Conservation (phyloP, 2,329 filamentous ascomycete species). For the Penicillium verrucosum region DNA sequence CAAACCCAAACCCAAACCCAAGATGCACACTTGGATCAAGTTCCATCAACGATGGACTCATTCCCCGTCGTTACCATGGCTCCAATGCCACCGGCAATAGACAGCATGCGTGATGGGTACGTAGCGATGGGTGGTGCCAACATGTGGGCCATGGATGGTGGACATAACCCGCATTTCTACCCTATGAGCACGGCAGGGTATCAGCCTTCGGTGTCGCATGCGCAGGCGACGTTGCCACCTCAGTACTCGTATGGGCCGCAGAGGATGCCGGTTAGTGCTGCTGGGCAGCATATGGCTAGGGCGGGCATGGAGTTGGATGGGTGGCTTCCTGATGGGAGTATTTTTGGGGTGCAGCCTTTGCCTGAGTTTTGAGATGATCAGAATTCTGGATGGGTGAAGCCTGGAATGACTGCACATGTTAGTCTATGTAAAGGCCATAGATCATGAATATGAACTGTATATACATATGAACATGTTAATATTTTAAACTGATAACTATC, state of each 20-base stretch:
- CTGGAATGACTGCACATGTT: not conserved
- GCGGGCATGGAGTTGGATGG: constrained; percentile 31
- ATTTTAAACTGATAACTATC: not conserved
- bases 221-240: constrained; percentile 15
- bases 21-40: not conserved
- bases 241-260: constrained; percentile 26
- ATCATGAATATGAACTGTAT: not conserved
- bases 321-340: constrained; percentile 31
- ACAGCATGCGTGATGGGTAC: constrained; percentile 21
- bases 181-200: constrained; percentile 15
- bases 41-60: constrained; percentile 10
- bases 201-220: constrained; percentile 19
- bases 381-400: not conserved
- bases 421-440: not conserved
- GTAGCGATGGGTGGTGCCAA: constrained; percentile 18
- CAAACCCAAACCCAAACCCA: not conserved
- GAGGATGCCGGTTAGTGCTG: constrained; percentile 10
- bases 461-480: not conserved
- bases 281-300: constrained; percentile 15
- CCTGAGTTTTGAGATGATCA: constrained; percentile 23
- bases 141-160: constrained; percentile 26
- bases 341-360: constrained; percentile 28
- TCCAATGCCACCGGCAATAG: constrained; percentile 17
- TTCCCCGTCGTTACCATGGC: constrained; percentile 18
- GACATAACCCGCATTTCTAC: constrained; percentile 9